Evolutionary conservation across 345 rosid species (phyloP).

Genomic region (Lagerstroemia speciosa): DNA sequence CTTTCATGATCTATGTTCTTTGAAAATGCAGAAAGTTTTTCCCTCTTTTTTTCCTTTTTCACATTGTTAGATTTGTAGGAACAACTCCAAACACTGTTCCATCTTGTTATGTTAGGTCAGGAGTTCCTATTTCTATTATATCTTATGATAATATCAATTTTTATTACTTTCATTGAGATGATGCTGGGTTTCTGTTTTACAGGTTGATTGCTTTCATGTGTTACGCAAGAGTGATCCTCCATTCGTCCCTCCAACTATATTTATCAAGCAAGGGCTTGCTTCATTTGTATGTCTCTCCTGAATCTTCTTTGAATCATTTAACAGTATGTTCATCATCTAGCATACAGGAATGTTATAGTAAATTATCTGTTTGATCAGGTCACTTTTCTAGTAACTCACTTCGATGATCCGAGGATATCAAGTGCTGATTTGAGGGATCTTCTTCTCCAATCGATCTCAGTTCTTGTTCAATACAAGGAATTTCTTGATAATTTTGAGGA

Average conservation of each 20-base stretch:
- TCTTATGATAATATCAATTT: not conserved
- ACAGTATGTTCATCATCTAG: not conserved
- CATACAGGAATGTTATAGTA: not conserved
- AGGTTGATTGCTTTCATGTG: slow-evolving; percentile 99
- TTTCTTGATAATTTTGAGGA: slow-evolving; percentile 73
- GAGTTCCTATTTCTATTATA: not conserved
- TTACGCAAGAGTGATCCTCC: slow-evolving; percentile 94
- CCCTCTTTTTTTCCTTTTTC: not conserved
- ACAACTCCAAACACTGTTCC: not conserved
- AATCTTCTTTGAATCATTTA: not conserved
- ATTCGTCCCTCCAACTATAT: slow-evolving; percentile 65
- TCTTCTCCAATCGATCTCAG: slow-evolving; percentile 93
- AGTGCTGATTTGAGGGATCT: slow-evolving; percentile 87
- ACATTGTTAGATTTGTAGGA: not conserved
- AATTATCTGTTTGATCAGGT: slow-evolving; percentile 44
- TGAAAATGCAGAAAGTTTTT: not conserved
- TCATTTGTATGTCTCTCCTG: slow-evolving; percentile 62
- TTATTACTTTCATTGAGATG: not conserved
- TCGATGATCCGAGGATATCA: slow-evolving; percentile 81
- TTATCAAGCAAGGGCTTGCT: slow-evolving; percentile 86
- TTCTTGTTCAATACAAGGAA: slow-evolving; percentile 81
- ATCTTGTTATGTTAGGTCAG: not conserved
- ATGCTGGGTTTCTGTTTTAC: not conserved
- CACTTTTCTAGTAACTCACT: slow-evolving; percentile 80
- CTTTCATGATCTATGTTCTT: not conserved